Percentiles rank a stretch among this genome's conserved stretches.
Evolutionary conservation across 257 asterid genomes (phyloP).

Genomic region (Fraxinus americana): DNA sequence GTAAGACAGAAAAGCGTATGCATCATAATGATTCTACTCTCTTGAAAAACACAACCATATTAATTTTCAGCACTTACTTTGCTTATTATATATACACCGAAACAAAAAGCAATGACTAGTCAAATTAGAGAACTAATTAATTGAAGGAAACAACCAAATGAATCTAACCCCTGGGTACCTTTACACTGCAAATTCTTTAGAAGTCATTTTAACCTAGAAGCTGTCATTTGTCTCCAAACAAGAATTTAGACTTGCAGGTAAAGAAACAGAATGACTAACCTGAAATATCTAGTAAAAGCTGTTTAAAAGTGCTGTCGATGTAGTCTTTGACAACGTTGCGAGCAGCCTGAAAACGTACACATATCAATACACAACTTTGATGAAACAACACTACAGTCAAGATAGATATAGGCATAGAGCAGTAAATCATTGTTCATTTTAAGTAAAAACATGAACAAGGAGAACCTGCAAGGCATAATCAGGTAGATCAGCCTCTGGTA

Average conservation of each 20-base stretch:
- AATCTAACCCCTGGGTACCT: not conserved
- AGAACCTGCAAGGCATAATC: constrained; percentile 72
- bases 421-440: constrained; percentile 18
- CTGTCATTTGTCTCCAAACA: constrained; percentile 3
- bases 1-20: not conserved
- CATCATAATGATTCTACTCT: not conserved
- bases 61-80: not conserved
- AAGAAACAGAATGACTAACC: constrained; percentile 51
- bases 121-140: not conserved
- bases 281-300: constrained; percentile 65
- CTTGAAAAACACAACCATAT: not conserved
- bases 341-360: constrained; percentile 64
- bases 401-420: constrained; percentile 24
- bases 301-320: constrained; percentile 58
- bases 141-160: not conserved
- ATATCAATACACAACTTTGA: constrained; percentile 23
- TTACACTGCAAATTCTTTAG: not conserved
- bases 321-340: constrained; percentile 68
- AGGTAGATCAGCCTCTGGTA: constrained; percentile 82
- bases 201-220: not conserved
- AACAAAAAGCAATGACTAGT: not conserved
- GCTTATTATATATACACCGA: not conserved
- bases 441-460: constrained; percentile 13
- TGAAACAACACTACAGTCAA: constrained; percentile 14
- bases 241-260: constrained; percentile 4